These are phyloP conservation scores for Trichoderma semiorbis DNA, from an alignment of 2,329 filamentous ascomycete species.

Conservation along the genomic window DNA sequence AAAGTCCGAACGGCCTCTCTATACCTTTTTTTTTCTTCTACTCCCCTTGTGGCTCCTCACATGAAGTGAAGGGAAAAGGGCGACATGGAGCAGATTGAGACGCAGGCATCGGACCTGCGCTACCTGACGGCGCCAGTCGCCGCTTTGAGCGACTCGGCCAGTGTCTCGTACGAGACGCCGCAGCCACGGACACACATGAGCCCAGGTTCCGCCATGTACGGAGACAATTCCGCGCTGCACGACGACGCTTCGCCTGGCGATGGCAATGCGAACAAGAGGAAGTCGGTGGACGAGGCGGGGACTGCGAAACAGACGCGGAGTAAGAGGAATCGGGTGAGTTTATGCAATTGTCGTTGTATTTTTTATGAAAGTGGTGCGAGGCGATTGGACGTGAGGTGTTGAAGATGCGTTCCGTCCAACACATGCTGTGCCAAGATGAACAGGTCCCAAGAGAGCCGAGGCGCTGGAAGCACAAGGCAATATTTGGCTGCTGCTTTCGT, in stretches of 20 bases:
- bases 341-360: not conserved
- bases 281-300: constrained; percentile 41
- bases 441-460: not conserved
- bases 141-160: constrained; percentile 29
- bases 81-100: constrained; percentile 52
- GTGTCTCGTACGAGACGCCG: constrained; percentile 34
- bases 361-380: not conserved
- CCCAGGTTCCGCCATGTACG: constrained; percentile 40
- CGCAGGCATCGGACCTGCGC: constrained; percentile 52
- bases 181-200: constrained; percentile 32
- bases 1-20: not conserved
- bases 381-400: not conserved
- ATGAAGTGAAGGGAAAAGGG: not conserved
- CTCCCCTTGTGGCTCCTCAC: not conserved
- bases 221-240: constrained; percentile 48
- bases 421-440: not conserved
- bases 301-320: constrained; percentile 55
- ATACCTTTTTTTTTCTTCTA: not conserved
- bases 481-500: not conserved
- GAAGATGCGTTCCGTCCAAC: not conserved
- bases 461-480: not conserved
- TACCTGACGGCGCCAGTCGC: constrained; percentile 41
- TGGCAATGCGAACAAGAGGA: constrained; percentile 34
- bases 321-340: constrained; percentile 57
- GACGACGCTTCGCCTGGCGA: constrained; percentile 21